Percentiles rank a stretch among this genome's conserved stretches.
phyloP scores from a whole-genome alignment of 179 eudicot species.

The Drosera spatulata region DNA sequence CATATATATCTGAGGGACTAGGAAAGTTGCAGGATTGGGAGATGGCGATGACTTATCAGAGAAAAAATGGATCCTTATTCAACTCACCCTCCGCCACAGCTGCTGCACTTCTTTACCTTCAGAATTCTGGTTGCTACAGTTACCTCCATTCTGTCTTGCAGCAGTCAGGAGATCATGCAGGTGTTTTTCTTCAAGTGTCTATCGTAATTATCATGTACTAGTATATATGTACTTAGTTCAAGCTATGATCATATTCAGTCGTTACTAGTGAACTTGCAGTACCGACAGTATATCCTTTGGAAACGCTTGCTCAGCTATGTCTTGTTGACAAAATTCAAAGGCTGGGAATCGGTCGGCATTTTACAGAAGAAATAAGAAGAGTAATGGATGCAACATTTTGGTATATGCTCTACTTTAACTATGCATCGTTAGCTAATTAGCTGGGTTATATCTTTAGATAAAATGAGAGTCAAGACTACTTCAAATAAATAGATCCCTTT shows the following conservation, averaged over 20 bases:
- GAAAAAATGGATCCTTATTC: conserved; percentile 78
- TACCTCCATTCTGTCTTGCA: conserved; percentile 44
- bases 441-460: background rate
- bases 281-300: conserved; percentile 62
- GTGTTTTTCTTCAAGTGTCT: conserved; percentile 12
- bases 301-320: conserved; percentile 43
- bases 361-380: conserved; percentile 37
- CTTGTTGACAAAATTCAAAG: conserved; percentile 57
- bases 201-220: background rate
- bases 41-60: conserved; percentile 61
- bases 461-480: background rate
- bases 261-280: conserved; percentile 29
- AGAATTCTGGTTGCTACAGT: conserved; percentile 40
- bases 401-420: background rate
- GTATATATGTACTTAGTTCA: background rate
- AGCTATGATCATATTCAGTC: background rate
- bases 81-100: conserved; percentile 87
- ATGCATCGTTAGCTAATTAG: background rate
- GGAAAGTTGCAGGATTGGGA: conserved; percentile 63
- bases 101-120: conserved; percentile 45
- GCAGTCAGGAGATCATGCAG: conserved; percentile 63
- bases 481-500: background rate
- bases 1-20: conserved; percentile 73
- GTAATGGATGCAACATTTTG: conserved; percentile 40
- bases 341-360: conserved; percentile 63